Conservation (phyloP, 495 filamentous ascomycete species). For the Aspergillus conjunctus region DNA sequence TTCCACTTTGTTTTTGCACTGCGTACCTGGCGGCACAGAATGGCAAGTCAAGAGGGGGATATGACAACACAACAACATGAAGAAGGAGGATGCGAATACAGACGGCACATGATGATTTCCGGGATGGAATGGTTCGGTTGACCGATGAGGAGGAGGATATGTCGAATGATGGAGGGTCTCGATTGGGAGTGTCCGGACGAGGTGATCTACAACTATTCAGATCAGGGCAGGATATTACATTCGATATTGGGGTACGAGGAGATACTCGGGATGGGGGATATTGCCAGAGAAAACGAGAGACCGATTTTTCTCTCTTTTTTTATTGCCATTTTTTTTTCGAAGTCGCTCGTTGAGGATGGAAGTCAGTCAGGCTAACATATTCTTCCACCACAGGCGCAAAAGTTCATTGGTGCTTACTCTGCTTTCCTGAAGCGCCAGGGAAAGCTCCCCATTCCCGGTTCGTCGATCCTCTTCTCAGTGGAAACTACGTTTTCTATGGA, state of each 20-base stretch:
- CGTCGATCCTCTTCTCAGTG: slow-evolving; percentile 22
- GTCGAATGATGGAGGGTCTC: slow-evolving; percentile 1
- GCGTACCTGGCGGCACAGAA: slow-evolving; percentile 12
- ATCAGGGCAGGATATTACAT: neutral
- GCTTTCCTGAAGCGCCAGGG: slow-evolving; percentile 98
- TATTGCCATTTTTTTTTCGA: neutral
- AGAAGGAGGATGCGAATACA: neutral
- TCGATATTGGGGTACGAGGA: neutral
- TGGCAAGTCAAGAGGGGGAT: slow-evolving; percentile 16
- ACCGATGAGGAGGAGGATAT: neutral
- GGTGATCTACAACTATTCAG: slow-evolving; percentile 10
- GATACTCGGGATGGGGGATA: neutral
- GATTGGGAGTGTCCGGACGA: slow-evolving; percentile 1
- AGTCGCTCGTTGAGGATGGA: neutral
- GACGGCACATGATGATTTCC: neutral
- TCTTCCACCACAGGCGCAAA: slow-evolving; percentile 67
- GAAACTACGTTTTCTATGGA: neutral
- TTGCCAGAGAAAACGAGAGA: slow-evolving; percentile 2
- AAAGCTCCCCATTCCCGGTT: slow-evolving; percentile 95
- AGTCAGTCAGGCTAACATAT: slow-evolving; percentile 23
- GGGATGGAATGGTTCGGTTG: neutral
- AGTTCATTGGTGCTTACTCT: slow-evolving; percentile 93
- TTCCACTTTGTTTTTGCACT: slow-evolving; percentile 10
- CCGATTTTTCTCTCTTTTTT: neutral
- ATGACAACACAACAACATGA: too few relatives aligned